Conservation (phyloP, 768 basidiomycete genomes). For the Pisolithus marmoratus region DNA sequence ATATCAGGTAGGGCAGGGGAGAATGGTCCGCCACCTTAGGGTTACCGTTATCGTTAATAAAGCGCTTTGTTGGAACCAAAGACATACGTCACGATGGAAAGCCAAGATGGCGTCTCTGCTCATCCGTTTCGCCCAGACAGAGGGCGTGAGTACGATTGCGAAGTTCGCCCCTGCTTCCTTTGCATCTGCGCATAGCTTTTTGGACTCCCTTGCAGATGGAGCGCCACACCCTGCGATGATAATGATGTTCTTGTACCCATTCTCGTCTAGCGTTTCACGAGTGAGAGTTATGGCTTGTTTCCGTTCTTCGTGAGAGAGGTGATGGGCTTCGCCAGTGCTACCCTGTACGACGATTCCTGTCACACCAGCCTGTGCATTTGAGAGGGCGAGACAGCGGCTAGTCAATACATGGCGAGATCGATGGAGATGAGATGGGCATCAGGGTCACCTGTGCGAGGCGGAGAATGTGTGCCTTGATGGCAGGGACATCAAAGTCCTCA, state of each 20-base stretch:
- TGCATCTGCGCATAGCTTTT: slow-evolving; percentile 64
- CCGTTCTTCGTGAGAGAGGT: slow-evolving; percentile 68
- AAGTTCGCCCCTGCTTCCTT: slow-evolving; percentile 79
- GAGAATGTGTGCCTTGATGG: slow-evolving; percentile 66
- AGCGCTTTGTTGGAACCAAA: background rate
- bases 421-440: background rate
- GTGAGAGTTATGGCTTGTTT: slow-evolving; percentile 58
- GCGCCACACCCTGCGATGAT: slow-evolving; percentile 84
- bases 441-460: slow-evolving; percentile 60
- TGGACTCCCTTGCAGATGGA: slow-evolving; percentile 72
- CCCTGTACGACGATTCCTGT: slow-evolving; percentile 71
- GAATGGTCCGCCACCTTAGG: slow-evolving; percentile 60
- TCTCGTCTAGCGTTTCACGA: slow-evolving; percentile 64
- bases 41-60: background rate
- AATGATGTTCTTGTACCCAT: slow-evolving; percentile 60
- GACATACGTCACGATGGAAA: slow-evolving; percentile 57
- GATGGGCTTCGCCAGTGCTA: slow-evolving; percentile 72
- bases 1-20: slow-evolving; percentile 71
- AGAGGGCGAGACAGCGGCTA: background rate
- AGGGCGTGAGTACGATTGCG: slow-evolving; percentile 69
- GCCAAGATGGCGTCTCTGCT: slow-evolving; percentile 53
- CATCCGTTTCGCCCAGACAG: slow-evolving; percentile 66
- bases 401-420: slow-evolving; percentile 12
- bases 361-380: slow-evolving; percentile 51
- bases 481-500: slow-evolving; percentile 62